Evolutionary conservation across 2,329 filamentous ascomycete species (phyloP), one percentile per base, ranked within the genome.

Genomic region (Neospermospora avenae): DNA sequence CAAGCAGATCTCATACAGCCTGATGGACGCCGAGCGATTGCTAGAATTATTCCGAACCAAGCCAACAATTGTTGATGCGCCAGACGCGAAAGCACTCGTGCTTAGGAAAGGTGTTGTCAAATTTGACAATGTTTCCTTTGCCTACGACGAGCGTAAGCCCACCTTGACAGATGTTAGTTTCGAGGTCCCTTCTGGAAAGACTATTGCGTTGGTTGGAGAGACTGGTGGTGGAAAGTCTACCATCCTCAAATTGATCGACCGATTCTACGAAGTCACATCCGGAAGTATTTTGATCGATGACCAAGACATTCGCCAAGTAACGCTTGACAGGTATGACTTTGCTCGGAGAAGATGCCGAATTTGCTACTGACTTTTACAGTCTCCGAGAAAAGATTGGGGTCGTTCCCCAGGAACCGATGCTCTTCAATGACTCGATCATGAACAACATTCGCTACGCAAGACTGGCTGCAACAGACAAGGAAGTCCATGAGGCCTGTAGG

Each of bases 11-110:
- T 78, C 78, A 0, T 77, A 78, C 11, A 80, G 83, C 51, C 74
- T 90, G 25, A 82, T 89, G 39, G 84, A 89, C 67, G 84, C 86
- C 0, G 87, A 90, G 67, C 79, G 84, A 3, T 74, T 88, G 5
- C 76, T 82, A 0, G 74, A 79, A 61, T 76, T 88, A 0, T 75
- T 89, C 7, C 78, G 82, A 51, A 84, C 81, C 6, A 81, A 86
- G 60, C 78, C 85, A 0, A 80, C 77, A 1, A 78, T 88, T 7
- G 70, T 72, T 0, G 81, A 87, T 46, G 74, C 73, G 35, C 73
- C 77, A 2, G 74, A 72, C 8, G 81, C 82, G 0, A 70, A 66
- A 13, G 69, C 76, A 1, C 71, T 88, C 1, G 67, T 73, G 0
- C 69, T 83, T 8, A 73, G 72, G 0, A 75, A 74, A 22, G 72